A percentile compares a stretch with the other conserved stretches of the same genome.
These are phyloP conservation scores for Fusarium vanettenii DNA, from an alignment of 2,329 filamentous ascomycete genomes.

Conservation along the genomic window DNA sequence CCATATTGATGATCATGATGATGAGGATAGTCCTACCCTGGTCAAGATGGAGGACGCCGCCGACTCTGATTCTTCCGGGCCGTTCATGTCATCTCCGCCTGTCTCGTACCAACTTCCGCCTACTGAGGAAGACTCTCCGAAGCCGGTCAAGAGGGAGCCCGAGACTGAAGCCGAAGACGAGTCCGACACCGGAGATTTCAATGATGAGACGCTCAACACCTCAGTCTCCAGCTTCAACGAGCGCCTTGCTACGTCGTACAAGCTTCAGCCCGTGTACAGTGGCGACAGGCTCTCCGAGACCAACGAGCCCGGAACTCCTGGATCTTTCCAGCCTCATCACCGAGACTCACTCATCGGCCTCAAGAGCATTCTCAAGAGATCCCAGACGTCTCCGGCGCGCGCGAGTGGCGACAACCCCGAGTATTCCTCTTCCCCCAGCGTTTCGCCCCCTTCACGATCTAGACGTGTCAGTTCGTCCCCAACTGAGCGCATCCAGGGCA, in stretches of 20 bases:
- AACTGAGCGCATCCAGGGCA: slow-evolving; percentile 24
- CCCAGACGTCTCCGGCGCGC: not conserved
- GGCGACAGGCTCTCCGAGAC: slow-evolving; percentile 11
- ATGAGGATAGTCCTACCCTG: not conserved
- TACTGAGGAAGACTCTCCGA: not conserved
- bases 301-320: slow-evolving; percentile 4
- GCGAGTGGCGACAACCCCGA: not conserved
- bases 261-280: slow-evolving; percentile 33
- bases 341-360: slow-evolving; percentile 27
- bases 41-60: not conserved
- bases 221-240: not conserved
- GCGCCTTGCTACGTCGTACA: slow-evolving; percentile 9
- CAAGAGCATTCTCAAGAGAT: slow-evolving; percentile 36
- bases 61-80: not conserved
- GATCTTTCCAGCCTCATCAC: slow-evolving; percentile 34
- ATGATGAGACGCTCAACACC: not conserved
- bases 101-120: not conserved
- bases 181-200: not conserved
- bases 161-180: not conserved
- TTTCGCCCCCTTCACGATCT: slow-evolving; percentile 13
- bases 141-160: not conserved
- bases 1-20: not conserved
- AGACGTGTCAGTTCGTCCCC: slow-evolving; percentile 20
- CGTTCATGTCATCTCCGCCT: slow-evolving; percentile 18
- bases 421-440: not conserved